Conservation (phyloP, 2,329 filamentous ascomycete species). For the Xylaria sp. region DNA sequence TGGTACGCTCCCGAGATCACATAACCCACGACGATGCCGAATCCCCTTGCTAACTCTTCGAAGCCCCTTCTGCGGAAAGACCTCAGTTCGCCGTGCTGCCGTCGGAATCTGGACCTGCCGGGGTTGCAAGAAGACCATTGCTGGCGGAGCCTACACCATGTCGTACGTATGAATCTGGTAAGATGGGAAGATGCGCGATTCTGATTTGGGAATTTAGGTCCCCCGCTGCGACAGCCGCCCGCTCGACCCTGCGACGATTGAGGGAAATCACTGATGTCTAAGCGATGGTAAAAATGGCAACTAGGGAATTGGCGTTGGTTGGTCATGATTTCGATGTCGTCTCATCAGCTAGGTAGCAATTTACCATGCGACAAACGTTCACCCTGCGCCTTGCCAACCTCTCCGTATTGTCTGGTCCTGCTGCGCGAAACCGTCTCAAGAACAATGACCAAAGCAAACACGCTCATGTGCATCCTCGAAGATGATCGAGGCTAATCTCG, state of each 20-base stretch:
- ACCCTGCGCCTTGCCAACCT: slow-evolving; percentile 19
- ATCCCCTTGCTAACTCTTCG: slow-evolving; percentile 12
- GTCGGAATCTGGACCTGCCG: slow-evolving; percentile 98
- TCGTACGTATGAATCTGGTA: slow-evolving; percentile 72
- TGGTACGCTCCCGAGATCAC: slow-evolving; percentile 24
- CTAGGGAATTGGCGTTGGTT: slow-evolving; percentile 29
- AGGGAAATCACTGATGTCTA: slow-evolving; percentile 32
- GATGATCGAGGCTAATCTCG: not conserved
- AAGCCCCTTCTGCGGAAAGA: slow-evolving; percentile 95
- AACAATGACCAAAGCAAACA: not conserved
- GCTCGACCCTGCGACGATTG: slow-evolving; percentile 31
- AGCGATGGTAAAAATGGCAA: slow-evolving; percentile 27
- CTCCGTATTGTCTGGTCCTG: slow-evolving; percentile 4
- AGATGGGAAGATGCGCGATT: not conserved
- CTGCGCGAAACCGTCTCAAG: slow-evolving; percentile 5
- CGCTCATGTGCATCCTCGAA: not conserved
- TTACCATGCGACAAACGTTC: slow-evolving; percentile 29
- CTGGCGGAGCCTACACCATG: slow-evolving; percentile 92
- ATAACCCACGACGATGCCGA: not conserved
- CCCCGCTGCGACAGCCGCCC: slow-evolving; percentile 30
- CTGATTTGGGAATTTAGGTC: slow-evolving; percentile 24
- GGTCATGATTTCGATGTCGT: slow-evolving; percentile 32
- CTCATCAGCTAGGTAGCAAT: slow-evolving; percentile 32
- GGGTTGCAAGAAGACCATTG: slow-evolving; percentile 91
- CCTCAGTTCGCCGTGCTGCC: slow-evolving; percentile 78